Evolutionary conservation across 345 rosid genomes (phyloP), one percentile per base, ranked within the genome.

Genomic region (Aegle marmelos): DNA sequence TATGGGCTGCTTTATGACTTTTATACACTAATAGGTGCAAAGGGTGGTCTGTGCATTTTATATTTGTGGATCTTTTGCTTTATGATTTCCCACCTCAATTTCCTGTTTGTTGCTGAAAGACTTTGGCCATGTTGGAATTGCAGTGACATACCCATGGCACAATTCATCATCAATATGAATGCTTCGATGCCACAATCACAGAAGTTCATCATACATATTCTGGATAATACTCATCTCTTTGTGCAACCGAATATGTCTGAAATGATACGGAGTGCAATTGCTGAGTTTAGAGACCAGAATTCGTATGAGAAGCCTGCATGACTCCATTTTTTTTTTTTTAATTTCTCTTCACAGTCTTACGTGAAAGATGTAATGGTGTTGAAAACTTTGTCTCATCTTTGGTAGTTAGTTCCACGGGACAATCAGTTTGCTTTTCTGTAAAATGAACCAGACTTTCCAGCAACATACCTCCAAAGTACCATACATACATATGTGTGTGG

Each of bases 61-160:
- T 58, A 28, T 67, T 4, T 63, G 68, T 62, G 25, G 8, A 31
- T 30, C 45, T 30, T 31, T 22, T 17, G 48, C 41, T 30, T 27
- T 3, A 41, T 25, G 53, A n/a, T 68, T 67, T 60, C 45, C 19
- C 9, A 9, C 41, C 28, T 62, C 36, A 9, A 9, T 19, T 58
- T 24, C 11, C 27, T 33, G 56, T 31, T 41, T 66, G 54, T 30
- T 57, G 3, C 72, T 77, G 73, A 78, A 75, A 11, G 56, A 21
- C 24, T 37, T 50, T 74, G 41, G 30, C 77, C 11, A 16, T 30
- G 9, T 71, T 73, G 66, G 25, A 67, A 25, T 41, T 79, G 85
- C 87, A 95, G 97, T 30, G 98, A 93, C 79, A 85, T 93, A 54
- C 97, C 95, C 0, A 91, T 92, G 98, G 92, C 91, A 4, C 94